A percentile compares a stretch with the other conserved stretches of the same genome.
Evolutionary conservation across 441 rosid species (phyloP).

Genomic region (Adansonia rubrostipa): DNA sequence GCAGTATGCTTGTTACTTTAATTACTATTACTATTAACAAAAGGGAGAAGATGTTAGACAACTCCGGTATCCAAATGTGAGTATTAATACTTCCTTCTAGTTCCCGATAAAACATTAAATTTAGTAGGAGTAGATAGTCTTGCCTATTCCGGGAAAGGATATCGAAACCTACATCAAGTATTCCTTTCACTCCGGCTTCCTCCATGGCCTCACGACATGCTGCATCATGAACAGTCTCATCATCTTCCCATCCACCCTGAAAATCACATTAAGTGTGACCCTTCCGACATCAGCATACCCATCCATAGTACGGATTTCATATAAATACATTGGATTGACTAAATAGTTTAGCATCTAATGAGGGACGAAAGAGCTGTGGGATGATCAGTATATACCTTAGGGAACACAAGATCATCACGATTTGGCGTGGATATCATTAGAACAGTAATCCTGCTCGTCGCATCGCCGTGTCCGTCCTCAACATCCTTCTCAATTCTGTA

Average conservation of each 20-base stretch:
- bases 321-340: neutral
- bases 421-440: slow-evolving; percentile 74
- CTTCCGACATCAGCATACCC: neutral
- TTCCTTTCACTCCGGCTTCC: slow-evolving; percentile 73
- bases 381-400: slow-evolving; percentile 46
- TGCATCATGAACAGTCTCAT: slow-evolving; percentile 61
- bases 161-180: slow-evolving; percentile 47
- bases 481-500: slow-evolving; percentile 43
- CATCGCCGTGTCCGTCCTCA: slow-evolving; percentile 26
- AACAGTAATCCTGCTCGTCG: slow-evolving; percentile 41
- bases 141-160: slow-evolving; percentile 4
- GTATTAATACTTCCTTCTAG: neutral
- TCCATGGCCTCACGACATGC: slow-evolving; percentile 67
- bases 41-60: neutral
- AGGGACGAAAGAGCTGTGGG: neutral
- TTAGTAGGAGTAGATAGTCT: neutral
- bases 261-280: neutral
- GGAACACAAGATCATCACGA: slow-evolving; percentile 62
- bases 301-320: neutral
- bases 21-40: neutral
- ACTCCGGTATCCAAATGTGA: neutral
- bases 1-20: neutral
- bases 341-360: neutral
- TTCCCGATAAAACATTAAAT: neutral
- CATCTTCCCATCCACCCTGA: slow-evolving; percentile 78